Base-by-base conservation (phyloP, 75 land plant species). In the Selaginella tamariscina region DNA sequence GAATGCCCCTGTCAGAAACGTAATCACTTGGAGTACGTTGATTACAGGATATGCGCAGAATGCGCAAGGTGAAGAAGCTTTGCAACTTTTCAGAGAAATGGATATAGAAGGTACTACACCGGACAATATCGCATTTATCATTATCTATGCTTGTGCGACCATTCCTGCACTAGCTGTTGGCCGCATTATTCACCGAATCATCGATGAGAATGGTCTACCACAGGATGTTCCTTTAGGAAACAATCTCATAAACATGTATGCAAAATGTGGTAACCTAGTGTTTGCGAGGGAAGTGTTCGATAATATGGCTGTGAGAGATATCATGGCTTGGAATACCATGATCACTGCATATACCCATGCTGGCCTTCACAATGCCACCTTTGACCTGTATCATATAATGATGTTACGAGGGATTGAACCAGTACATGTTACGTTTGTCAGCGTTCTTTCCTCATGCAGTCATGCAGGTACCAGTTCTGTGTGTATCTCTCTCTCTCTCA, bases 401-500 rank as follows among this genome's bases (percentile, higher is more conserved):
- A n/a, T n/a, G 54, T 49, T 11, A 49, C 54, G 20, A 49, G 20
- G 54, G 11, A 49, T 20, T 49, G 20, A 32, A 56, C 72, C 54
- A 72, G 57, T 22, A 23, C n/a, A n/a, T n/a, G 9, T 75, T 11
- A 71, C 77, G 27, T 75, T 71, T 27, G 68, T 63, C 57, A 54
- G 70, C 28, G 56, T 75, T n/a, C 70, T 79, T 15, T 70, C 81
- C 24, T 66, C 78, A 27, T 79, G 81, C 65, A 71, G 64, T 65
- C 72, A 69, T 68, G 56, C 44, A 24, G n/a, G n/a, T n/a, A n/a
- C n/a, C n/a, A n/a, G n/a, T n/a, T n/a, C n/a, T n/a, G n/a, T n/a
- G n/a, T n/a, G n/a, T n/a, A n/a, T n/a, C n/a, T n/a, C n/a, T n/a
- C n/a, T n/a, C n/a, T n/a, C n/a, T n/a, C n/a, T n/a, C n/a, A n/a